Evolutionary conservation across 164 flowering plant genomes (phyloP), one percentile per base, ranked within the genome.

Genomic region (Liquidambar formosana): DNA sequence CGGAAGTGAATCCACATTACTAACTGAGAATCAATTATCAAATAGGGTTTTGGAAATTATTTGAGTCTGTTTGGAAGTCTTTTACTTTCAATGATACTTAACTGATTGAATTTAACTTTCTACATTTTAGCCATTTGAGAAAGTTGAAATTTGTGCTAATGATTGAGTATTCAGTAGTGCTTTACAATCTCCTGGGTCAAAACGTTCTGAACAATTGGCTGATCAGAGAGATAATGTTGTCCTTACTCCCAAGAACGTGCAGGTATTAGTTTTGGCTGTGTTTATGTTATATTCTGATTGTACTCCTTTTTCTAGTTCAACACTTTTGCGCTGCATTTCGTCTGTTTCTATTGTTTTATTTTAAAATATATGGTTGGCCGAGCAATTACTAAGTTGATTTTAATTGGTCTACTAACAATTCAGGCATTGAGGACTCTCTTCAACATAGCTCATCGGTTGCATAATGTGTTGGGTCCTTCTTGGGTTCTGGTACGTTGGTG

Each of bases 391-490:
- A 61, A 12, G 1, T 57, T 63, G 44, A 9, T 75, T 75, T 15
- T 47, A 11, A 54, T 71, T 73, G 27, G 19, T 68, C 38, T 75
- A 66, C 38, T 75, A 66, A 54, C 51, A 41, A 49, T 41, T 52
- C 81, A 93, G 99, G 98, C 99, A 60, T 78, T 95, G 75, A 86
- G 99, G 81, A 95, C 99, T 68, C 97, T 95, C 70, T 95, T 95
- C 84, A 95, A 95, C 74, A 74, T 95, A 73, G 93, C 99, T 69
- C 97, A 95, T 76, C 84, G 98, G 57, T 78, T 95, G 43, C 90
- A 91, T 64, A 95, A 93, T 76, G 89, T 95, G 63, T 77, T 95
- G 80, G 99, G 99, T 10, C 90, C 93, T 62, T 95, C 99, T 10
- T 93, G 99, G 99, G 88, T 91, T 79, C 80, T 93, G 96, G 99